Percentiles rank a stretch among this genome's conserved stretches.
These are phyloP conservation scores for Penicillium waksmanii DNA, from an alignment of 495 filamentous ascomycete species.

Conservation along the genomic window DNA sequence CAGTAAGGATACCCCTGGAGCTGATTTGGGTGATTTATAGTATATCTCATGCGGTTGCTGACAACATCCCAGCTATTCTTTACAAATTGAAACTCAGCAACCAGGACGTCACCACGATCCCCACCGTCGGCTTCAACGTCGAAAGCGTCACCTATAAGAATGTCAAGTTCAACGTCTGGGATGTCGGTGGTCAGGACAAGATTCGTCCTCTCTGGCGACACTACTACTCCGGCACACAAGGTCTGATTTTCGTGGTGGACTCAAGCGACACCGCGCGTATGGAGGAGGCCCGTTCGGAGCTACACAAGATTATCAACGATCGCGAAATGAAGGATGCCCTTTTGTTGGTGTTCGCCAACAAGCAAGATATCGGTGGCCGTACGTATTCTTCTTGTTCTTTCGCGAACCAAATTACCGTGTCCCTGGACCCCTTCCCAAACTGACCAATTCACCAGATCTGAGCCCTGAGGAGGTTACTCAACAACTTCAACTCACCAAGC, in stretches of 20 bases:
- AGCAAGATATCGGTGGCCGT: slow-evolving; percentile 92
- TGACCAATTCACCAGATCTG: slow-evolving; percentile 63
- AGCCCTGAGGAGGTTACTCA: slow-evolving; percentile 85
- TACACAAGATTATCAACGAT: slow-evolving; percentile 95
- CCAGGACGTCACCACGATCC: slow-evolving; percentile 98
- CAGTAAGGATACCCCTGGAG: slow-evolving; percentile 55
- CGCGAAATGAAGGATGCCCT: slow-evolving; percentile 97
- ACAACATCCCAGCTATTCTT: slow-evolving; percentile 70
- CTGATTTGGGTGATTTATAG: background rate
- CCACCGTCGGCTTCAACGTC: slow-evolving; percentile 98
- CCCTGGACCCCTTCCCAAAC: slow-evolving; percentile 1
- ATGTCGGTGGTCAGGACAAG: slow-evolving; percentile 99
- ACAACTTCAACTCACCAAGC: slow-evolving; percentile 76
- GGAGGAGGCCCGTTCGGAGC: slow-evolving; percentile 85
- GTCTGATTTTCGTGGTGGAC: slow-evolving; percentile 96
- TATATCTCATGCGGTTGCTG: slow-evolving; percentile 11
- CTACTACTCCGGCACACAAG: slow-evolving; percentile 98
- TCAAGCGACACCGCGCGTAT: slow-evolving; percentile 84
- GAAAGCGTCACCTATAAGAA: slow-evolving; percentile 99
- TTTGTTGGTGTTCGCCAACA: slow-evolving; percentile 95
- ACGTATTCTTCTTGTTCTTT: slow-evolving; percentile 32
- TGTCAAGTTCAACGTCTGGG: slow-evolving; percentile 99
- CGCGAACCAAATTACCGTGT: background rate
- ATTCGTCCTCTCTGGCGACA: slow-evolving; percentile 97
- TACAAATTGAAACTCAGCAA: slow-evolving; percentile 97